Conservation (phyloP, 352 stramenopile genomes). For the Globisporangium nodosum region DNA sequence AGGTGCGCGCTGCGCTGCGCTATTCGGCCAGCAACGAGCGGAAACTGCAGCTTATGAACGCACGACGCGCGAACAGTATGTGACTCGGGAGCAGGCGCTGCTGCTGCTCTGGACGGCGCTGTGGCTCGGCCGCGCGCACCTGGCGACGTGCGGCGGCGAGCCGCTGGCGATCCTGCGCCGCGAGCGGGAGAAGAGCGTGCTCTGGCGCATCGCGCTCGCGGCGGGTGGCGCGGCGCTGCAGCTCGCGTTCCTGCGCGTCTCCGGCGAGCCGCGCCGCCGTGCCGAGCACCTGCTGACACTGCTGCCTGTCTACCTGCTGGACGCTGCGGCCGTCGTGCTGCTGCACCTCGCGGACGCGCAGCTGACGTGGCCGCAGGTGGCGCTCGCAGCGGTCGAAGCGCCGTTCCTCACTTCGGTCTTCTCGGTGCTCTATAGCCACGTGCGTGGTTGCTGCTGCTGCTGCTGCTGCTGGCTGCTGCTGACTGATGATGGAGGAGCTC, state of each 20-base stretch:
- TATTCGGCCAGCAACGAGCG: neutral
- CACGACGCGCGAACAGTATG: constrained; percentile 13
- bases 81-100: constrained; percentile 22
- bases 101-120: constrained; percentile 23
- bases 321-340: constrained; percentile 17
- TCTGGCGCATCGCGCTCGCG: constrained; percentile 8
- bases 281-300: constrained; percentile 11
- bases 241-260: neutral
- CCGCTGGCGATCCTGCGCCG: neutral
- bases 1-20: constrained; percentile 17
- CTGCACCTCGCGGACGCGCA: constrained; percentile 8
- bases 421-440: constrained; percentile 27
- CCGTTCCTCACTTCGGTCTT: constrained; percentile 26
- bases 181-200: neutral
- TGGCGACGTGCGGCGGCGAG: constrained; percentile 1
- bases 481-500: neutral
- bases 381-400: constrained; percentile 17
- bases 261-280: neutral
- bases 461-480: neutral
- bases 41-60: too few species aligned
- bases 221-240: neutral
- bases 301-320: constrained; percentile 20
- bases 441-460: constrained; percentile 6
- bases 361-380: constrained; percentile 15
- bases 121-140: constrained; percentile 31